Evolutionary conservation across 2,329 filamentous ascomycete species (phyloP), one percentile per base, ranked within the genome.

Genomic region (Epichloe scottii): DNA sequence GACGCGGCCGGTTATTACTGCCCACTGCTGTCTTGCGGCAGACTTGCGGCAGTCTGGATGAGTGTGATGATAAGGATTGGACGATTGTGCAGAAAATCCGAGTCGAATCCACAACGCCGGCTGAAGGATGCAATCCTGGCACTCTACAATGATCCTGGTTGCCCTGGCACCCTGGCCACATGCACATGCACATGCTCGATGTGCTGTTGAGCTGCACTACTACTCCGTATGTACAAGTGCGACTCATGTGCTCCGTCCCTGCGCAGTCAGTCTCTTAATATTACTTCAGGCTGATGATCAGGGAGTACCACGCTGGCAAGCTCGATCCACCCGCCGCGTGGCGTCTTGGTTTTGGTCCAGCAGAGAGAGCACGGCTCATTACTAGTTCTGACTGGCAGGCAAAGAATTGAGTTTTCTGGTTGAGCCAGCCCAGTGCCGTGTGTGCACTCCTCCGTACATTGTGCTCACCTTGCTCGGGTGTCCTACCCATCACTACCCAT

Each of bases 291-390:
- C 35, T n/a, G n/a, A n/a, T n/a, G n/a, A 44, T n/a, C 41, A 30
- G 14, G 35, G 35, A 35, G 44, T 6, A 38, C 44, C 11, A 21
- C 39, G 43, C 30, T 23, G 46, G 46, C 46, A 49, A 46, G 23
- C 12, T 33, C 26, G 7, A 40, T 42, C 23, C 38, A 35, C 45
- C 39, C 33, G 45, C 48, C 34, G 48, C 45, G 48, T 53, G 51
- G 51, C 51, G 51, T 51, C 48, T 48, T 53, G 45, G 23, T 51
- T 47, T 26, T 49, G 37, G 37, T 49, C 38, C 14, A 41, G 5
- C 35, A 38, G 14, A n/a, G 14, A n/a, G 15, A 38, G 26, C 26
- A 30, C 26, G 26, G 7, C 26, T 26, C 26, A 26, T 26, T 3
- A 26, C 7, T 8, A 30, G 26, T 30, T 38, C n/a, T 38, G 35